Percentiles rank a stretch among this genome's conserved stretches.
Evolutionary conservation across 2,329 filamentous ascomycete genomes (phyloP).

Genomic region (Beauveria sp.): DNA sequence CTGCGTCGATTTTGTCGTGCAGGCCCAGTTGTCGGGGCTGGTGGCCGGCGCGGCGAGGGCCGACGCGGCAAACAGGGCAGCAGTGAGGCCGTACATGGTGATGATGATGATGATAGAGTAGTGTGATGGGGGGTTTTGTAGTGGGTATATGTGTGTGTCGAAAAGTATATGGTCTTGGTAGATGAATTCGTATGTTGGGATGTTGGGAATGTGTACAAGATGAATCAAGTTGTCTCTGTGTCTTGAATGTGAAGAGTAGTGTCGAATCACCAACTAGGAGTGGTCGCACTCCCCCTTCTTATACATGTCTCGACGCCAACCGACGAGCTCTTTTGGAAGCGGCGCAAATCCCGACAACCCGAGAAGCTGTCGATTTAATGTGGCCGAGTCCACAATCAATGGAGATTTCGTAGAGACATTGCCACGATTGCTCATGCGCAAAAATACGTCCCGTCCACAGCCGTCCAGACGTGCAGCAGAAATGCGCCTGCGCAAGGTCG

Average conservation of each 20-base stretch:
- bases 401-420: no score
- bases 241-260: neutral
- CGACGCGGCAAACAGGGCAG: constrained; percentile 19
- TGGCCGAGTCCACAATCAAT: no score
- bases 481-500: no score
- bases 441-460: no score
- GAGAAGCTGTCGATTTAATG: neutral
- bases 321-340: neutral
- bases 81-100: constrained; percentile 16
- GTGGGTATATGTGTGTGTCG: neutral
- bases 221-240: neutral
- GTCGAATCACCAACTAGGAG: neutral
- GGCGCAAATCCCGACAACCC: neutral
- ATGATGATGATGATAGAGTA: neutral
- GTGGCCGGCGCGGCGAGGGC: constrained; percentile 19
- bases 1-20: constrained; percentile 16
- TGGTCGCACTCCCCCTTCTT: neutral
- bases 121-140: neutral
- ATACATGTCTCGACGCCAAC: constrained; percentile 5
- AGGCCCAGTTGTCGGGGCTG: constrained; percentile 11
- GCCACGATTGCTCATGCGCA: no score
- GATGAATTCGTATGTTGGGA: neutral
- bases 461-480: no score
- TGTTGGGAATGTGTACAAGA: neutral
- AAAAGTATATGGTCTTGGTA: neutral